Base-by-base conservation (phyloP, 2,329 filamentous ascomycete species). In the Xylariaceae sp. region DNA sequence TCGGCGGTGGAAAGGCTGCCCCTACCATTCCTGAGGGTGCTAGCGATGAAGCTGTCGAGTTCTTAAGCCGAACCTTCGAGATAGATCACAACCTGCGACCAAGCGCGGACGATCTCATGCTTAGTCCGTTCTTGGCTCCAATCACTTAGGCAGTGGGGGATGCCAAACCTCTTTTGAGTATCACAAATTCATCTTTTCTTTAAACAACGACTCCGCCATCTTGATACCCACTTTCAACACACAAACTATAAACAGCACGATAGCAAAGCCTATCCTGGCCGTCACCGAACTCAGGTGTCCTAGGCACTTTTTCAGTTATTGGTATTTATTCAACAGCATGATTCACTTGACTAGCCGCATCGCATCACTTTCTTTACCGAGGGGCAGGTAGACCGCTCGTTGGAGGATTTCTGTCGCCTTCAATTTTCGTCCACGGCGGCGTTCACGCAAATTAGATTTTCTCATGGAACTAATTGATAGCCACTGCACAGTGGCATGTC, bases 31-130 rank as follows among this genome's bases (percentile, higher is more conserved):
- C 95, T 0, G 91, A 96, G 12, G 85, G 88, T 65, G 91, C 92
- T 12, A 95, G 91, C 67, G 84, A 87, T 37, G 93, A 96, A 65
- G 93, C 92, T 3, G 85, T 88, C 72, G 83, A 82, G 44, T 99
- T 99, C 78, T 77, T 99, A 62, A 82, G 84, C 53, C 87, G 90
- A 77, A 97, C 95, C 0, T 99, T 99, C 77, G 92, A 98, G 79
- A 88, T 97, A 68, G 93, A 99, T 68, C 91, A 96, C 75, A 91
- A 96, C 73, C 88, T 90, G 78, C 83, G 95, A 64, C 95, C 95
- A 2, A 96, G 87, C 67, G 95, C 95, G 12, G 93, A 97, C 69
- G 93, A 98, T 69, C 77, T 99, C 65, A 85, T 96, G 74, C 82
- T 88, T 53, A 93, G 89, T 75, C 84, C 87, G 37, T 98, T 98